Evolutionary conservation across 495 filamentous ascomycete species (phyloP), one percentile per base, ranked within the genome.

Genomic region (Glonium stellatum): DNA sequence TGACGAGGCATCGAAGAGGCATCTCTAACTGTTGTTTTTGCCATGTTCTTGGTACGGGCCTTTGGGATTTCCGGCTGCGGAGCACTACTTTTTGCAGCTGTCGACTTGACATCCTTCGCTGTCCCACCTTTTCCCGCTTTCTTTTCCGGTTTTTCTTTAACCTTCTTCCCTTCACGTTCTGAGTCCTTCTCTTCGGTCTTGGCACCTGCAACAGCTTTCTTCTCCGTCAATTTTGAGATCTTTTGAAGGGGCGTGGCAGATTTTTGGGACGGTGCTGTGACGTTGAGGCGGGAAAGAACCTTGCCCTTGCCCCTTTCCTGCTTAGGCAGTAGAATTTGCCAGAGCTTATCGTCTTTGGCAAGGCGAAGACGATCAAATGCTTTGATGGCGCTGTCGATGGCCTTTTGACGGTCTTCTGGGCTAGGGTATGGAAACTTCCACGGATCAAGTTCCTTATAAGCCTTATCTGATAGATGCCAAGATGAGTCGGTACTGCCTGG

Each of bases 351-450:
- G 4, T 82, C 79, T 34, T 80, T 77, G 22, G 79, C 80, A n/a
- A 95, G 72, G 5, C 91, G 82, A 75, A 86, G 78, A 56, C 86
- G 84, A 75, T 96, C 91, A 65, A 87, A 95, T 23, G 85, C 80
- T 39, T 80, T 84, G 54, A 95, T 81, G n/a, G 90, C 88, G 67
- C 87, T 89, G 65, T 92, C 84, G 70, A 96, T 92, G 12, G 88
- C 91, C 12, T 79, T 77, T 66, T 90, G 78, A 25, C 90, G 84
- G 64, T 92, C 87, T 35, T 84, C 82, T 5, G 15, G 27, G 19
- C 5, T 51, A 21, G 56, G 59, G 53, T 61, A 67, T 0, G 57
- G 15, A 49, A 90, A 93, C 13, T 81, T 81, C 80, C 85, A 95
- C 18, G 90, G 80, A 68, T 96, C 87, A 31, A 96, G 76, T 58